Base-by-base conservation (phyloP, 1,284 basidiomycete species). In the Austroboletus novae-zelandiae region DNA sequence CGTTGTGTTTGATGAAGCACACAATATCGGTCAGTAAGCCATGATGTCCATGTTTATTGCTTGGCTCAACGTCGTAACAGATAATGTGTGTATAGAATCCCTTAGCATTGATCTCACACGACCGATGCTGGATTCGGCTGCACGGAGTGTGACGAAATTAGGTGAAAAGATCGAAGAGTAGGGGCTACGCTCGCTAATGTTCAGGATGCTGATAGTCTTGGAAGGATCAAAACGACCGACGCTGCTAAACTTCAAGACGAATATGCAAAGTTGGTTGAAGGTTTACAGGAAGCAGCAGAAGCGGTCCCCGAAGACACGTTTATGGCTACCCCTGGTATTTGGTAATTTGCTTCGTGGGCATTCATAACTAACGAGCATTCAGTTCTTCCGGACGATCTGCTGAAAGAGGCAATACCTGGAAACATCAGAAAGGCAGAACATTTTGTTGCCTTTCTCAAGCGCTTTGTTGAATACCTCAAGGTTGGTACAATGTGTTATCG, bases 71-170 rank as follows among this genome's bases (percentile, higher is more conserved):
- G 40, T 39, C 34, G 37, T 44, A 18, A 43, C 43, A 87, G 96
- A 99, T 68, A 99, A 99, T 68, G 97, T 99, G 47, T 99, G 97
- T 71, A 97, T 99, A 67, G 97, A 99, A 67, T 98, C 96, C 0
- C 75, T 99, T 40, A 97, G 94, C 55, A 98, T 99, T 60, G 97
- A 99, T 67, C 76, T 99, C 43, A 99, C 96, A n/a, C 78, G 97
- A 35, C 97, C 97, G 0, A 99, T 99, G 92, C 78, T 99, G 27
- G 97, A 99, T 63, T 92, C 93, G 9, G 97, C 97, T 2, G 83
- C 87, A 4, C 80, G 95, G 57, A 98, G 94, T 69, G 89, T 98
- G 15, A 81, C 80, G 25, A 91, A 85, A 66, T 79, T 99, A 2
- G 84, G 86, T 6, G 94, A 98, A 56, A 91, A 91, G 67, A 96